Base-by-base conservation (phyloP, 192 early-diverging fungal species). In the Helicostylum pulchrum region DNA sequence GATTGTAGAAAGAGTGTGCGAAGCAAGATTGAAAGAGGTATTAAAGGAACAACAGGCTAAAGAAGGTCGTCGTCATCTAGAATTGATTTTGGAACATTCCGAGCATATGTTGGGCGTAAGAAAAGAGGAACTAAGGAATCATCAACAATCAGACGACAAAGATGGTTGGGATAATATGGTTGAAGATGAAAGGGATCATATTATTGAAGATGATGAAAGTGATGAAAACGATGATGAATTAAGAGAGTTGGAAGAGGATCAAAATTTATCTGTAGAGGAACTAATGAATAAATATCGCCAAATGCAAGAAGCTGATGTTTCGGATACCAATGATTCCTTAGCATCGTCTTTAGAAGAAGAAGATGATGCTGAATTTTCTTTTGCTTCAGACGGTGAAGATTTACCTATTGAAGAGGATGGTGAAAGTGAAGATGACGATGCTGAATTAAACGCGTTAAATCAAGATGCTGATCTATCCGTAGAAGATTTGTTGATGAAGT, bases 41-140 rank as follows among this genome's bases (percentile, higher is more conserved):
- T 46, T 85, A 31, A 77, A 83, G 36, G 84, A 89, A 72, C 66
- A 82, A 61, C 81, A 84, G 49, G 78, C 77, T 8, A 64, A 82
- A 44, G 75, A 85, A 53, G 85, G 86, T 0, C 86, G 85, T 54
- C 80, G 78, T n/a, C 83, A 84, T 62, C 58, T 93, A 62, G 81
- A 90, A 57, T 73, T 78, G 31, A 90, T 93, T 65, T 62, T 93
- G 31, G 85, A 91, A 53, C 87, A 88, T 17, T 90, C 89, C 1
- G 85, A 85, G 12, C 83, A 83, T 43, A 80, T 90, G 54, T 57
- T 92, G 12, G 85, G 74, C 11, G 87, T 80, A 26, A 82, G 85
- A 68, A 83, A 62, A 65, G 64, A 43, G 15, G 74, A 75, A 39
- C n/a, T 75, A 14, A 23, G 46, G 7, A 31, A 19, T n/a, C 15